phyloP scores from a whole-genome alignment of 192 early-diverging fungal genomes.

The Entrophospora sp. region DNA sequence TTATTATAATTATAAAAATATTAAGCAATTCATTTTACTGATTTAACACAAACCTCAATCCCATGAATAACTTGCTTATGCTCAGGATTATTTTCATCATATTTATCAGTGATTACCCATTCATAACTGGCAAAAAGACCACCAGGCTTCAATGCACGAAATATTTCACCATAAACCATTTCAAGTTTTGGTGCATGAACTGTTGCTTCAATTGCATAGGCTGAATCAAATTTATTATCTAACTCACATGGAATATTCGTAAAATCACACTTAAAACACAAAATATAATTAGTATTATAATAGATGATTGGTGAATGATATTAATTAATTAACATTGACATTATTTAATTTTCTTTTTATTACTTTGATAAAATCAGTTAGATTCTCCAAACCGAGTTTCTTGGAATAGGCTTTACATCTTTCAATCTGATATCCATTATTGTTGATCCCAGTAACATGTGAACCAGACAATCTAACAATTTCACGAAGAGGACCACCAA shows the following conservation, averaged over 20 bases:
- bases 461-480: slow-evolving; percentile 85
- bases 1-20: neutral
- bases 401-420: slow-evolving; percentile 66
- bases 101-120: slow-evolving; percentile 89
- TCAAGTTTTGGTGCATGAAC: slow-evolving; percentile 81
- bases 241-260: slow-evolving; percentile 84
- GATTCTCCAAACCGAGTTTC: slow-evolving; percentile 52
- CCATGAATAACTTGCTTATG: slow-evolving; percentile 72
- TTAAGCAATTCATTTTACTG: neutral
- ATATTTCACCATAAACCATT: slow-evolving; percentile 82
- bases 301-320: no score
- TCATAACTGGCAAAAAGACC: slow-evolving; percentile 89
- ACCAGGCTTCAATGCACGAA: slow-evolving; percentile 88
- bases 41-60: slow-evolving; percentile 50
- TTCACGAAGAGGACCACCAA: slow-evolving; percentile 92
- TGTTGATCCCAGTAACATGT: slow-evolving; percentile 88
- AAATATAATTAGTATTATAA: no score
- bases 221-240: slow-evolving; percentile 72
- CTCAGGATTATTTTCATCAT: slow-evolving; percentile 62
- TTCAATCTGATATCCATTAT: slow-evolving; percentile 90
- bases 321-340: no score
- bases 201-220: slow-evolving; percentile 95
- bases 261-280: no score
- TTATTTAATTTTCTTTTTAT: no score
- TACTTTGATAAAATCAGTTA: slow-evolving; percentile 52